Base-by-base conservation (phyloP, 441 rosid species). In the Syzygium malaccense region DNA sequence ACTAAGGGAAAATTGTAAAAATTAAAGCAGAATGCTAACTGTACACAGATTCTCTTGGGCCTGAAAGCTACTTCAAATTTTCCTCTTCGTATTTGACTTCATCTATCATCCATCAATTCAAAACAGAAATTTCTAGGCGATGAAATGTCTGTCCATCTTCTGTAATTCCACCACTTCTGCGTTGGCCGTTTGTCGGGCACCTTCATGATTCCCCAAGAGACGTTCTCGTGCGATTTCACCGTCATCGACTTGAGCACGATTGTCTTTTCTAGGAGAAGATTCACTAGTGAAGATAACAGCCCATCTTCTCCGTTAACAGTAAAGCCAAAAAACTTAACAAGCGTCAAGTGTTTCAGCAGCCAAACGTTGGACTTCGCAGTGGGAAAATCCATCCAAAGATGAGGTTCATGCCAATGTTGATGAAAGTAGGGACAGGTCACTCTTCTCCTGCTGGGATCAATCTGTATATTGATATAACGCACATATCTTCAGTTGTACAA, bases 371-470 rank as follows among this genome's bases (percentile, higher is more conserved):
- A 37, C 87, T 58, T 86, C 90, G 79, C 68, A 8, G 90, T 19
- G 32, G 80, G 20, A 25, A 48, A 80, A 62, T 87, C 88, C 88
- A 55, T 80, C 90, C 90, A 89, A 13, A 89, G 87, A 85, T 89
- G 90, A n/a, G 90, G 90, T 66, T 89, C 90, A 55, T 89, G 90
- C 88, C 90, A 89, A 41, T 86, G 18, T 51, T 84, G 87, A 37
- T 87, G 88, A 33, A 87, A 49, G 19, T 32, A n/a, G 13, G 90
- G 90, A 30, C 62, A 28, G 51, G 17, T 30, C 26, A 89, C 84
- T 30, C n/a, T 14, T 33, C 37, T 85, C 41, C 68, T 48, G n/a
- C 48, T 30, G n/a, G 28, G 7, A 78, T 86, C 88, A 25, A 86
- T 32, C 90, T 86, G 87, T 25, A 28, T 55, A 55, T 18, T 85